Base-by-base conservation (phyloP, 352 stramenopile species). In the Globisporangium iwayamae region DNA sequence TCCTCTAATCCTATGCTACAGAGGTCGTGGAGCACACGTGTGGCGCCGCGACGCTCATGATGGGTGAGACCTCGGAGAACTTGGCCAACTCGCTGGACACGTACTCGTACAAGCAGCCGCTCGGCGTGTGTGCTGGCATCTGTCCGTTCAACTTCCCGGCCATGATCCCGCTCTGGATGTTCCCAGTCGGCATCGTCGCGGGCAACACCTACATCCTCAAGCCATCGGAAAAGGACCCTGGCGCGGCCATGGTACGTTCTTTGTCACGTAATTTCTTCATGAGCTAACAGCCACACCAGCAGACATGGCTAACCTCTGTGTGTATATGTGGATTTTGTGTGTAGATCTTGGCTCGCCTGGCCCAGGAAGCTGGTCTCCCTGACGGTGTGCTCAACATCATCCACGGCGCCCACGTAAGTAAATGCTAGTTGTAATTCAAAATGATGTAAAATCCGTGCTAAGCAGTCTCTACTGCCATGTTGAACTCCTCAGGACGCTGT, bases 141-240 rank as follows among this genome's bases (percentile, higher is more conserved):
- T 96, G 88, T 58, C 94, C 93, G 10, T 98, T 98, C 73, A 98
- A 98, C 71, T 98, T 98, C 80, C 96, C 96, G 10, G 94, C 93
- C 50, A 99, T 99, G 97, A 99, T 99, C 68, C 95, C 96, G 16
- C 70, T 99, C 0, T 96, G 89, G 90, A 93, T 94, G 91, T 88
- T 96, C 73, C 89, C 90, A 30, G 84, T 94, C 10, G 86, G 81
- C 25, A 90, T 89, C 25, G 91, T 96, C 45, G 85, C 82, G 16
- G 97, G 97, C 38, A 99, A 99, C 81, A 98, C 96, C 10, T 98
- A 98, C 74, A 76, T 99, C 11, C 76, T 99, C 41, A 99, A 99
- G 81, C 94, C 94, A 4, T 97, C 87, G 11, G 94, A 98, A 74
- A 97, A 97, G 72, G 89, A 94, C 67, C 93, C 93, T 8, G 88